phyloP scores from a whole-genome alignment of 768 basidiomycete genomes.

The Grammothele lineata region DNA sequence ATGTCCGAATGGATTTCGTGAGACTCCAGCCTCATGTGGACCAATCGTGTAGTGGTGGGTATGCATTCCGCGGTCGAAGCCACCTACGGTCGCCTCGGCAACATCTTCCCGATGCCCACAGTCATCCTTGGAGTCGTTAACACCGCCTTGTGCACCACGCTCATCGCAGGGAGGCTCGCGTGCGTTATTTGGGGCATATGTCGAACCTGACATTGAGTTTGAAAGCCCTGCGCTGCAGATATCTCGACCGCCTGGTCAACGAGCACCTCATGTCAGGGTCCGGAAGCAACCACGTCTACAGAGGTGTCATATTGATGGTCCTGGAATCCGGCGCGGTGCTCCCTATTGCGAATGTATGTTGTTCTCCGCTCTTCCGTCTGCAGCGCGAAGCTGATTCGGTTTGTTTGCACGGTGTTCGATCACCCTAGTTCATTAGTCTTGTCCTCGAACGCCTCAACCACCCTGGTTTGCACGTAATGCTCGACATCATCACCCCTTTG shows the following conservation, averaged over 20 bases:
- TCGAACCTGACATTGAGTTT: too few relatives aligned
- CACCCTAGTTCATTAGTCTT: conserved; percentile 1
- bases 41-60: neutral
- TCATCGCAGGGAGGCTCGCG: conserved; percentile 8
- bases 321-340: conserved; percentile 10
- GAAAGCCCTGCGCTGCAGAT: neutral
- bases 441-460: conserved; percentile 1
- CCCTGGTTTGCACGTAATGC: conserved; percentile 6
- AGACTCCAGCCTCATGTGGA: too few relatives aligned
- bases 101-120: conserved; percentile 5
- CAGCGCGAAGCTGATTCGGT: neutral
- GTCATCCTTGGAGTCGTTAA: conserved; percentile 3
- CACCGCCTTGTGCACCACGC: conserved; percentile 2
- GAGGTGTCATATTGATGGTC: conserved; percentile 1
- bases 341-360: conserved; percentile 1
- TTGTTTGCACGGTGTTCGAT: neutral
- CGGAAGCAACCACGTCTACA: neutral
- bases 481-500: conserved; percentile 5
- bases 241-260: conserved; percentile 5
- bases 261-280: neutral
- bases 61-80: conserved; percentile 1
- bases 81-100: neutral
- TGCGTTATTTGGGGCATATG: neutral
- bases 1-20: neutral
- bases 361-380: too few relatives aligned